phyloP scores from a whole-genome alignment of 2,329 filamentous ascomycete species.

The Cercospora nicotianae region DNA sequence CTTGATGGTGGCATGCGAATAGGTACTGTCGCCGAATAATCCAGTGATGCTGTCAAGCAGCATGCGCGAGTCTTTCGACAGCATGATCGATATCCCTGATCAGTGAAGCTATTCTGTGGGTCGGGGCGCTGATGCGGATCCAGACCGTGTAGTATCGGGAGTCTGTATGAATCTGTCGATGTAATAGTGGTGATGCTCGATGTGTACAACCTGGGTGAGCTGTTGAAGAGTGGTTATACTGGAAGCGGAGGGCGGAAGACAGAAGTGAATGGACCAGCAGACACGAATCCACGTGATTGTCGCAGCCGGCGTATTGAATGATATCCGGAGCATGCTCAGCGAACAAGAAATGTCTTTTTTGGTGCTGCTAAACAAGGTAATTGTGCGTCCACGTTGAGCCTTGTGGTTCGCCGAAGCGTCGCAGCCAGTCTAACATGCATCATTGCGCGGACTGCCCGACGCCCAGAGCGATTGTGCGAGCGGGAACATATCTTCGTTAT shows the following conservation, averaged over 20 bases:
- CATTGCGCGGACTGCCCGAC: too few relatives aligned
- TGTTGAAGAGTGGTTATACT: background rate
- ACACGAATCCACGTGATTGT: background rate
- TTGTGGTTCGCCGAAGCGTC: too few relatives aligned
- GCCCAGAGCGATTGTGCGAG: too few relatives aligned
- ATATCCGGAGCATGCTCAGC: too few relatives aligned
- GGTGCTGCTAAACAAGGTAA: too few relatives aligned
- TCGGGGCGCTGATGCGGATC: background rate
- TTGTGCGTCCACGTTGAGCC: too few relatives aligned
- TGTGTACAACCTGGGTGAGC: background rate
- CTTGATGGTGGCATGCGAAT: constrained; percentile 27
- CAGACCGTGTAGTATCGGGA: background rate
- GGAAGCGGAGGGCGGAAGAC: background rate
- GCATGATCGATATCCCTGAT: background rate
- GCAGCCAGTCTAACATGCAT: too few relatives aligned
- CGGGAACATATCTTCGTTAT: background rate
- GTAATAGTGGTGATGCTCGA: background rate
- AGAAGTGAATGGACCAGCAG: background rate
- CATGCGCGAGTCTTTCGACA: background rate
- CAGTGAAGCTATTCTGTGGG: too few relatives aligned
- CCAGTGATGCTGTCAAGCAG: background rate
- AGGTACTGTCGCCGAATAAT: background rate
- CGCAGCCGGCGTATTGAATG: too few relatives aligned
- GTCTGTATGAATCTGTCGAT: background rate
- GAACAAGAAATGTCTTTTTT: too few relatives aligned